These are phyloP conservation scores for Delphinella strobiligena DNA, from an alignment of 2,329 filamentous ascomycete species.

Conservation along the genomic window DNA sequence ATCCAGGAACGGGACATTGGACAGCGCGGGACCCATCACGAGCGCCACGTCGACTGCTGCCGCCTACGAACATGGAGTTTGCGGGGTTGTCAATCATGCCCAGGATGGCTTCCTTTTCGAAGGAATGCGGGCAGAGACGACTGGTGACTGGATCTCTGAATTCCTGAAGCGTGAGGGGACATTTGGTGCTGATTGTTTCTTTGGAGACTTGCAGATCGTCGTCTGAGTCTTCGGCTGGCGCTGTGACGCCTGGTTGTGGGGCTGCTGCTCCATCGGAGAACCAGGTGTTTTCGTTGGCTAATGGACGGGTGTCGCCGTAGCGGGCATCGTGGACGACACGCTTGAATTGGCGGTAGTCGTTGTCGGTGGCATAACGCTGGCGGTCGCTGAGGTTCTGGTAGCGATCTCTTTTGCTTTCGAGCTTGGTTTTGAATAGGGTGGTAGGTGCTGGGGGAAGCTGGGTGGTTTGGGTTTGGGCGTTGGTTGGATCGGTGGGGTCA, in stretches of 20 bases:
- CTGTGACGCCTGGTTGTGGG: constrained; percentile 29
- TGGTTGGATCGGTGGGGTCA: constrained; percentile 26
- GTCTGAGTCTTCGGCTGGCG: constrained; percentile 35
- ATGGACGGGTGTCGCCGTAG: constrained; percentile 37
- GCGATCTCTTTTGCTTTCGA: constrained; percentile 30
- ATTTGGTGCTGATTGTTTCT: constrained; percentile 54
- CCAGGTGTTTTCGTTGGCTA: constrained; percentile 50
- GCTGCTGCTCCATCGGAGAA: constrained; percentile 42
- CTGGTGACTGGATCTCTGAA: constrained; percentile 58
- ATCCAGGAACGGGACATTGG: constrained; percentile 55
- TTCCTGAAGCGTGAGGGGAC: constrained; percentile 53
- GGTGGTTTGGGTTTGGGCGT: constrained; percentile 20
- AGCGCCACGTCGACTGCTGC: constrained; percentile 4
- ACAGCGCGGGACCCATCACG: constrained; percentile 21
- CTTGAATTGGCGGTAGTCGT: constrained; percentile 51
- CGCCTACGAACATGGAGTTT: constrained; percentile 4
- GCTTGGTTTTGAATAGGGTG: constrained; percentile 24
- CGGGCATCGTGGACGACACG: constrained; percentile 49
- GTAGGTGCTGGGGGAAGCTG: constrained; percentile 20
- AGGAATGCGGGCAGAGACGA: constrained; percentile 57
- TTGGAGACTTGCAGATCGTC: constrained; percentile 58
- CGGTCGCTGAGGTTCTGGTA: constrained; percentile 27
- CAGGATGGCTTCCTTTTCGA: constrained; percentile 53
- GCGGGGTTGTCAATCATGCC: constrained; percentile 32
- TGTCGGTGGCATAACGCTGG: constrained; percentile 44